Base-by-base conservation (phyloP, 2,329 filamentous ascomycete genomes). In the Verticillium isaacii region DNA sequence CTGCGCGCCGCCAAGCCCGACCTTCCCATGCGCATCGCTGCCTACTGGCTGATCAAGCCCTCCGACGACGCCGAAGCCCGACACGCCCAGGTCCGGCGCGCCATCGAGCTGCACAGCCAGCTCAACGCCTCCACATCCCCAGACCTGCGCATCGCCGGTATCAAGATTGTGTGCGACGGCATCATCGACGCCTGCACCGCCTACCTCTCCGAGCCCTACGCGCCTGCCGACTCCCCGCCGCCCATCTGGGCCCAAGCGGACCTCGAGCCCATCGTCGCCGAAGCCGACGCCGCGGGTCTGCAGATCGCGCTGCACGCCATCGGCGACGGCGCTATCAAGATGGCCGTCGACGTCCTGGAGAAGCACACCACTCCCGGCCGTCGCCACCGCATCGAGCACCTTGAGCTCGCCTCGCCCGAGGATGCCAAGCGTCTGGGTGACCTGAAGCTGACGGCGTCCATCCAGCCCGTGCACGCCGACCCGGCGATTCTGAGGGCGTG, bases 231-330 rank as follows among this genome's bases (percentile, higher is more conserved):
- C 29, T 78, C 79, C 63, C 72, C 76, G 57, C 77, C 78, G 3
- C 77, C 82, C 0, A 77, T 85, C 60, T 86, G 83, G 83, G 77
- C 77, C 2, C 68, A 73, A 3, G 74, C 75, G 41, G 78, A 81
- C 72, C 75, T 86, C 11, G 75, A 69, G 6, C 79, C 82, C 3
- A 81, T 85, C 0, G 80, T 86, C 3, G 68, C 73, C 50, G 77
- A 74, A 56, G 83, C 84, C 7, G 77, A 79, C 61, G 72, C 72
- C 15, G 78, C 76, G 8, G 78, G 79, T 1, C 68, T 86, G 50
- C 84, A 86, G 69, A 79, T 82, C 61, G 84, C 84, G 0, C 72
- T 86, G 39, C 84, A 86, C 70, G 84, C 84, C 56, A 86, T 86
- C 64, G 84, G 84, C 62, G 84, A 86, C 67, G 75, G 74, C 41